phyloP scores from a whole-genome alignment of 2,329 filamentous ascomycete genomes.

The Pseudovirgaria hyperparasitica region DNA sequence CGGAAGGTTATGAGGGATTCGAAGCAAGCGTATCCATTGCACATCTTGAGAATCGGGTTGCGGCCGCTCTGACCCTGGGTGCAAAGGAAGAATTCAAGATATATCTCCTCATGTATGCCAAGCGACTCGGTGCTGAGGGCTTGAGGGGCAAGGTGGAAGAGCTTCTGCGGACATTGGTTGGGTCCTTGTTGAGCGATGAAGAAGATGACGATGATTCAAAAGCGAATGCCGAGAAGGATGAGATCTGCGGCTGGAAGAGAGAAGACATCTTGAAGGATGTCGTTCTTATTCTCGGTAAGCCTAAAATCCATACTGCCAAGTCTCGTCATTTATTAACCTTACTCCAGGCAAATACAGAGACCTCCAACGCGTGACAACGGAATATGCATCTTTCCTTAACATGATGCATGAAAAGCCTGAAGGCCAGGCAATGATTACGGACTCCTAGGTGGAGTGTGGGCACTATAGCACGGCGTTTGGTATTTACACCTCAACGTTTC shows the following conservation, averaged over 20 bases:
- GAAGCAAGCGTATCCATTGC: conserved; percentile 87
- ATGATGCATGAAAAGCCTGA: conserved; percentile 10
- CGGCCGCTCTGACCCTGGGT: conserved; percentile 71
- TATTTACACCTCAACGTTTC: no score
- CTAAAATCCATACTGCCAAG: conserved; percentile 13
- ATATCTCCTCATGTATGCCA: conserved; percentile 97
- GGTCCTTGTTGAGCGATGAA: conserved; percentile 48
- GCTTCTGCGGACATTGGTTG: conserved; percentile 67
- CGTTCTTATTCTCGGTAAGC: conserved; percentile 81
- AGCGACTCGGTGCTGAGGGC: conserved; percentile 83
- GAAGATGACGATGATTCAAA: conserved; percentile 41
- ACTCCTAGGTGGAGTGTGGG: no score
- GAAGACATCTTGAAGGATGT: conserved; percentile 81
- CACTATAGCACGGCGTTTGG: no score
- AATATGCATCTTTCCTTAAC: conserved; percentile 49
- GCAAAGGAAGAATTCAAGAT: conserved; percentile 86
- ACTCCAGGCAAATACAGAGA: conserved; percentile 80
- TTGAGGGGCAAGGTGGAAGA: conserved; percentile 84
- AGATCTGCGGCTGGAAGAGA: conserved; percentile 83
- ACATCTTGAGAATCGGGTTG: conserved; percentile 88
- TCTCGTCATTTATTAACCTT: conserved; percentile 19
- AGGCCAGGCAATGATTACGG: conserved; percentile 23
- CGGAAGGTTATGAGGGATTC: conserved; percentile 83
- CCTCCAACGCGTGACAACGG: conserved; percentile 84
- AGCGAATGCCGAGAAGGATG: conserved; percentile 48